Evolutionary conservation across 169 alveolate genomes (phyloP).

Genomic region (Sarcocystis neurona): DNA sequence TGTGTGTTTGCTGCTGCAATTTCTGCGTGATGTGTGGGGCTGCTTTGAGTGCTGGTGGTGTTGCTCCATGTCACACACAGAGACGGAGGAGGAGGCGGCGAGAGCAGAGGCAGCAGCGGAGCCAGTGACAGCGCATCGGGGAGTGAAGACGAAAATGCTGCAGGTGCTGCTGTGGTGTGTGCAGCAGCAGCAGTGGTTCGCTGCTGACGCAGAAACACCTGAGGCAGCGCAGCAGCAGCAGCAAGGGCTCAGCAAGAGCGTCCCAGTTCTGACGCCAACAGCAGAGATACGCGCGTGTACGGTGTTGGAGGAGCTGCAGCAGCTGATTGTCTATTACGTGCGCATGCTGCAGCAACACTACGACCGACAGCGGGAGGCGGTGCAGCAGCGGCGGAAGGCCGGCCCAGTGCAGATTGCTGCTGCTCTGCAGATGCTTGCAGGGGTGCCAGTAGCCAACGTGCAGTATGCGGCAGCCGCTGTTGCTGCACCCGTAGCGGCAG

Average conservation of each 20-base stretch:
- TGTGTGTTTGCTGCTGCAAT: too few species aligned
- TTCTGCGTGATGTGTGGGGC: too few species aligned
- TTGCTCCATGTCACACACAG: background rate
- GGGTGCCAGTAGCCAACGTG: too few species aligned
- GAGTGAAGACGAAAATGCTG: background rate
- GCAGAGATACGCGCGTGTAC: background rate
- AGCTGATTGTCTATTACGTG: background rate
- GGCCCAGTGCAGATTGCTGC: too few species aligned
- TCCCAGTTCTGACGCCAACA: background rate
- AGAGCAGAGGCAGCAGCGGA: background rate
- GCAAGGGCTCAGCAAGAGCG: background rate
- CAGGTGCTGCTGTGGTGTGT: conserved; percentile 6
- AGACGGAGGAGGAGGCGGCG: background rate
- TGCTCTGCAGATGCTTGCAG: too few species aligned
- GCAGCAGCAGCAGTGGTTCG: conserved; percentile 14
- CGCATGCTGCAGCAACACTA: background rate
- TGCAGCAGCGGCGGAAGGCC: conserved; percentile 17
- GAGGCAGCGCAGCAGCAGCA: background rate
- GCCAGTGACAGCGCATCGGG: background rate
- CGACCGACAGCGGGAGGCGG: background rate
- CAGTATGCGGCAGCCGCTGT: too few species aligned
- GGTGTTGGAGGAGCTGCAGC: background rate
- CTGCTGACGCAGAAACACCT: background rate
- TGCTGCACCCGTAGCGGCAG: too few species aligned
- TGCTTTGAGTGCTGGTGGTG: too few species aligned